phyloP scores from a whole-genome alignment of 768 basidiomycete species.

The Kwoniella bestiolae region DNA sequence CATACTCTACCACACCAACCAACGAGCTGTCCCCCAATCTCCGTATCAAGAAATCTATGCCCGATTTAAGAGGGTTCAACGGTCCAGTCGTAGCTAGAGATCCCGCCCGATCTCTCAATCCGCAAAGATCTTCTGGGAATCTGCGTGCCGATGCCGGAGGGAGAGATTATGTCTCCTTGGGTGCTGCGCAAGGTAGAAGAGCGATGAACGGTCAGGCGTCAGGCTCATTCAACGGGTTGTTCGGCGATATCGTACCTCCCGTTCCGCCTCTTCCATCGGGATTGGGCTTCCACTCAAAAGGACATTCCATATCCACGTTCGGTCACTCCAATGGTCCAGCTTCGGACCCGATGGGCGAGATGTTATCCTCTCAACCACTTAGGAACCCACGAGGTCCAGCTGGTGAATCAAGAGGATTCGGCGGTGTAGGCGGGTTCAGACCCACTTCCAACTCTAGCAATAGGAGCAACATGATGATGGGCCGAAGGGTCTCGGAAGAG shows the following conservation, averaged over 20 bases:
- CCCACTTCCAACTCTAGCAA: constrained; percentile 11
- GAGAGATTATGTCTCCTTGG: constrained; percentile 45
- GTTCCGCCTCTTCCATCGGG: constrained; percentile 48
- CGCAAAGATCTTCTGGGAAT: constrained; percentile 57
- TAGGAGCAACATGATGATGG: constrained; percentile 10
- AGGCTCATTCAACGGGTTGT: constrained; percentile 46
- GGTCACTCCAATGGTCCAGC: constrained; percentile 3
- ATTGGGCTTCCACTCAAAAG: constrained; percentile 24
- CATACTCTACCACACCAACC: constrained; percentile 49
- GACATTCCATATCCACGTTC: constrained; percentile 19
- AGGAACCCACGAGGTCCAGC: constrained; percentile 53
- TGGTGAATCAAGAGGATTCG: constrained; percentile 50
- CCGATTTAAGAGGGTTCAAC: constrained; percentile 69
- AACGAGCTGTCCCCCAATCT: constrained; percentile 63
- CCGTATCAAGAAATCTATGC: constrained; percentile 97
- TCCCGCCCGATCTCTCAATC: constrained; percentile 49
- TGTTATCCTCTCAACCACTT: constrained; percentile 27
- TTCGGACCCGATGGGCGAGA: background rate
- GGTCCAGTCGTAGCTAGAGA: constrained; percentile 56
- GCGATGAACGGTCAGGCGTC: constrained; percentile 24
- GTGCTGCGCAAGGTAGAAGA: constrained; percentile 40
- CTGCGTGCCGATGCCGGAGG: constrained; percentile 37
- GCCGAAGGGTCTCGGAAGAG: constrained; percentile 25
- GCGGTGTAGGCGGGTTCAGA: constrained; percentile 13
- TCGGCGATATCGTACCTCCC: constrained; percentile 45